These are phyloP conservation scores for Pythium plurisporium DNA, from an alignment of 352 stramenopile genomes.

Conservation along the genomic window DNA sequence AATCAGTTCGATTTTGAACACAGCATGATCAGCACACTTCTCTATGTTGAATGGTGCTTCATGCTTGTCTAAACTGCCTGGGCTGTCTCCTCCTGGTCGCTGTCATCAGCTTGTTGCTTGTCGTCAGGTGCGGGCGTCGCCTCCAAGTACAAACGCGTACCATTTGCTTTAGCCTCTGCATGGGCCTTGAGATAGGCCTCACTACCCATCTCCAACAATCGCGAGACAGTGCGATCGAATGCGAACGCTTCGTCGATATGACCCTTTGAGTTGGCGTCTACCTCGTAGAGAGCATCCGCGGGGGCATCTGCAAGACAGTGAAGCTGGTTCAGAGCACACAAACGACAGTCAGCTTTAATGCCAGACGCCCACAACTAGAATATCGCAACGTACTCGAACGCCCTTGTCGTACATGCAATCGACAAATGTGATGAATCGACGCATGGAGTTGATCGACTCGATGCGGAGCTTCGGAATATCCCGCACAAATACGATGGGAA, in stretches of 20 bases:
- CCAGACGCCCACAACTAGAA: background rate
- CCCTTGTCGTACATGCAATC: constrained; percentile 97
- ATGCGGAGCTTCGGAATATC: constrained; percentile 89
- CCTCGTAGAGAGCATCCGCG: constrained; percentile 57
- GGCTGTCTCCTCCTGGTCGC: constrained; percentile 2
- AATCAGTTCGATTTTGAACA: too few relatives aligned
- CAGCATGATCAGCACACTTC: background rate
- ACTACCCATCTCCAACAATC: constrained; percentile 82
- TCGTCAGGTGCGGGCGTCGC: constrained; percentile 5
- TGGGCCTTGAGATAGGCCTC: constrained; percentile 66
- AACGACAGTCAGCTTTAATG: background rate
- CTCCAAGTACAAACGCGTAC: constrained; percentile 28
- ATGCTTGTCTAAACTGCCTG: constrained; percentile 1
- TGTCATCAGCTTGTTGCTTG: constrained; percentile 14
- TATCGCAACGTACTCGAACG: constrained; percentile 45
- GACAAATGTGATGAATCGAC: constrained; percentile 98
- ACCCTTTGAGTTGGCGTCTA: constrained; percentile 49
- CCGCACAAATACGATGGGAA: constrained; percentile 88
- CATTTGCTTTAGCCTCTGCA: constrained; percentile 25
- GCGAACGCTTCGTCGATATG: constrained; percentile 80
- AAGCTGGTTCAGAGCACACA: constrained; percentile 31
- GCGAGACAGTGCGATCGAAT: constrained; percentile 85
- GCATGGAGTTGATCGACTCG: constrained; percentile 87
- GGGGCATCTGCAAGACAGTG: constrained; percentile 65
- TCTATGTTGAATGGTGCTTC: too few relatives aligned